Evolutionary conservation across 768 basidiomycete genomes (phyloP).

Genomic region (Punctularia strigosozonata): DNA sequence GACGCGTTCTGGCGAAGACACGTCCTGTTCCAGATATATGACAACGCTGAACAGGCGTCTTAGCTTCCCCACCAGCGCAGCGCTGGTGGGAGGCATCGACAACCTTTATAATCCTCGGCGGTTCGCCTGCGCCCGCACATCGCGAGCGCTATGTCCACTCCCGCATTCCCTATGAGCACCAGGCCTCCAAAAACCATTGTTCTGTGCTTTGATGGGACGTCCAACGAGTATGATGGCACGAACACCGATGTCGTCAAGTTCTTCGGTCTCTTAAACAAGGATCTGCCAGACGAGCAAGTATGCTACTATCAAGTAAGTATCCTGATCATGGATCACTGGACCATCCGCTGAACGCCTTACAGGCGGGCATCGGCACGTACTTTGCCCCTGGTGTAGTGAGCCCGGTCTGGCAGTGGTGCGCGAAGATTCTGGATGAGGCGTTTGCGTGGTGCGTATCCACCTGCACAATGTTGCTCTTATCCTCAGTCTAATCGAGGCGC

Average conservation of each 20-base stretch:
- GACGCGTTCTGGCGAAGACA: too few species aligned
- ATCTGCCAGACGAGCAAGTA: not conserved
- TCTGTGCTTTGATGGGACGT: slow-evolving; percentile 1
- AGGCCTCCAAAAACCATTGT: not conserved
- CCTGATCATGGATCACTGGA: too few species aligned
- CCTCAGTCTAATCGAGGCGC: slow-evolving; percentile 6
- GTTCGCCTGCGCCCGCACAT: too few species aligned
- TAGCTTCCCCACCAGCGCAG: too few species aligned
- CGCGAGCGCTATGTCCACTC: too few species aligned
- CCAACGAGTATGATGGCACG: not conserved
- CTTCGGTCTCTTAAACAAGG: slow-evolving; percentile 8
- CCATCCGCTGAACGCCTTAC: not conserved
- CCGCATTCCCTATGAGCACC: too few species aligned
- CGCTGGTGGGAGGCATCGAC: too few species aligned
- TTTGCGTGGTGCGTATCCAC: slow-evolving; percentile 51
- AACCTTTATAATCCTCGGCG: too few species aligned
- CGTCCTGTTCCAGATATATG: too few species aligned
- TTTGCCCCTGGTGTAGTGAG: slow-evolving; percentile 57
- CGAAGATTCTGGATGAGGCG: slow-evolving; percentile 53
- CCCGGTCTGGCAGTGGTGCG: slow-evolving; percentile 44
- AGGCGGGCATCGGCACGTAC: slow-evolving; percentile 39
- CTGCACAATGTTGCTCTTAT: not conserved
- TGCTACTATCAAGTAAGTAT: slow-evolving; percentile 20
- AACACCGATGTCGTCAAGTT: slow-evolving; percentile 9
- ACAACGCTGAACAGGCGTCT: too few species aligned